Base-by-base conservation (phyloP, 805 yeast species). In the Candida easanensis region DNA sequence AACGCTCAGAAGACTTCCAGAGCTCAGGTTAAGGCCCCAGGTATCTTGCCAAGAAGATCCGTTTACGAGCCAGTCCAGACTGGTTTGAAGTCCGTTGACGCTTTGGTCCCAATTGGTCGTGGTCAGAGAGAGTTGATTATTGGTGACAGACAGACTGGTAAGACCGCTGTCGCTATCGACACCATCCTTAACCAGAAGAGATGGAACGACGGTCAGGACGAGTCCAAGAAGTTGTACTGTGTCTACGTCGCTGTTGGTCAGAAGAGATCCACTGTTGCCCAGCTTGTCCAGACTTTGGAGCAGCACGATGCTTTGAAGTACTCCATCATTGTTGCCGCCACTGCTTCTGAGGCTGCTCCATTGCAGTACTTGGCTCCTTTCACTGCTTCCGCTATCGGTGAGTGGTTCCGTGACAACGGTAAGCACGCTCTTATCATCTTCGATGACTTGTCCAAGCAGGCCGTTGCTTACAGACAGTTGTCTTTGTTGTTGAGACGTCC, bases 131-230 rank as follows among this genome's bases (percentile, higher is more conserved):
- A 93, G 82, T 80, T 93, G 86, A 91, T 91, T 67, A 91, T 91
- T 70, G 99, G 99, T 84, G 99, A 91, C 76, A 91, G 99, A 82
- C 99, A 93, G 81, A 93, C 99, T 66, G 99, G 99, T 85, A 93
- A 93, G 82, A 93, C 99, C 69, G 97, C 98, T 57, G 97, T 93
- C 64, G 99, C 98, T 63, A 73, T 93, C 62, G 99, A 93, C 74
- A 82, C 99, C 76, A 93, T 93, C 68, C 83, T 93, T 69, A 93
- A 93, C 80, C 99, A 93, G 79, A 93, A 91, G 87, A 86, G 96
- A 77, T 88, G 97, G 96, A 93, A 93, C 84, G 72, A 78, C 62
- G 96, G 96, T 74, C 45, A 75, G 53, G 98, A 93, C 71, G 99
- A 93, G 82, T 73, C 82, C 69, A 93, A 93, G 85, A 93, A 93